Evolutionary conservation across 257 asterid genomes (phyloP).

Genomic region (Lavandula angustifolia): DNA sequence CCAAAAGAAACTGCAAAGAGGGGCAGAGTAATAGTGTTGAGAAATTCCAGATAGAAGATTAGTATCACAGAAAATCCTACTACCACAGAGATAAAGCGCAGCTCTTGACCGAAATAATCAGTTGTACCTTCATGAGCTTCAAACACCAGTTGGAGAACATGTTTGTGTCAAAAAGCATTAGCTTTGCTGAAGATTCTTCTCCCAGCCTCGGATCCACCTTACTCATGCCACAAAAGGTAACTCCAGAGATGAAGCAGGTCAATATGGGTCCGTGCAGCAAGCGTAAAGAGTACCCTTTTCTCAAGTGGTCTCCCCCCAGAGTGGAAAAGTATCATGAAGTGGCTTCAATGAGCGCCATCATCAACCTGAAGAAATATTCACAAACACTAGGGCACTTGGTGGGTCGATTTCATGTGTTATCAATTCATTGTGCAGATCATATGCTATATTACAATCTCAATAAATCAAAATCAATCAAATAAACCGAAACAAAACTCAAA

Average conservation of each 20-base stretch:
- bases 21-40: neutral
- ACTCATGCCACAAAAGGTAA: too few relatives aligned
- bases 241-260: neutral
- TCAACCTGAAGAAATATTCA: constrained; percentile 12
- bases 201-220: constrained; percentile 20
- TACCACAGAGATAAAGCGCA: neutral
- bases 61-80: constrained; percentile 21
- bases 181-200: constrained; percentile 14
- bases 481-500: constrained; percentile 39
- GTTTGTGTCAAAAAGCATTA: constrained; percentile 4
- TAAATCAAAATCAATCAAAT: constrained; percentile 43
- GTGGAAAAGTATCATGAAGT: constrained; percentile 17
- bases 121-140: constrained; percentile 16
- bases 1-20: neutral
- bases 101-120: neutral
- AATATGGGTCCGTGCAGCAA: neutral
- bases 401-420: constrained; percentile 36
- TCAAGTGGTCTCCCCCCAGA: neutral
- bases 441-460: constrained; percentile 41
- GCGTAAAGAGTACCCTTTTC: neutral
- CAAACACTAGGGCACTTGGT: constrained; percentile 20
- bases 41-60: constrained; percentile 21
- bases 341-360: constrained; percentile 1
- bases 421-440: constrained; percentile 41
- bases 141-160: constrained; percentile 2